Percentiles rank a stretch among this genome's conserved stretches.
These are phyloP conservation scores for Ceratobasidium papillatum DNA, from an alignment of 1,284 basidiomycete species.

Conservation along the genomic window DNA sequence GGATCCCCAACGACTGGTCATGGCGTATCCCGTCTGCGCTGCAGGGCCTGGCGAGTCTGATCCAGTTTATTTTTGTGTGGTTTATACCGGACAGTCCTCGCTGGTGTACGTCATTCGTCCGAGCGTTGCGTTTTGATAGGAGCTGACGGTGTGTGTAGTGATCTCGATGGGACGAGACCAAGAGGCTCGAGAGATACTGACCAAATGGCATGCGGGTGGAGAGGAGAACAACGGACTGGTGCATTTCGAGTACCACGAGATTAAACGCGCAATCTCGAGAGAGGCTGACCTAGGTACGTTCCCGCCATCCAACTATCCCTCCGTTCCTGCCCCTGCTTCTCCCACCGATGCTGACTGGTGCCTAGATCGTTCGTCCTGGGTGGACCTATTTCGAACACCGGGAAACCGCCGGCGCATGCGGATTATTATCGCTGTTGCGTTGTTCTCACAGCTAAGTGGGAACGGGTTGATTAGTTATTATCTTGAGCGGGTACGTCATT, in stretches of 20 bases:
- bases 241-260: constrained; percentile 54
- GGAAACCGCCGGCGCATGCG: constrained; percentile 51
- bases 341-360: not conserved
- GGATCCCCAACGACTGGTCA: constrained; percentile 49
- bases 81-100: constrained; percentile 53
- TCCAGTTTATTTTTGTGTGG: constrained; percentile 50
- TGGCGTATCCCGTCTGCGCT: constrained; percentile 54
- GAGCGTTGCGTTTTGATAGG: constrained; percentile 52
- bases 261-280: constrained; percentile 52
- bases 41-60: constrained; percentile 50
- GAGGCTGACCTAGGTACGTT: constrained; percentile 48
- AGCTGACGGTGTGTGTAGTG: constrained; percentile 57
- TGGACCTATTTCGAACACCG: constrained; percentile 49
- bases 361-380: constrained; percentile 42
- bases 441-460: constrained; percentile 51
- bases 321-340: not conserved
- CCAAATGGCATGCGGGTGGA: constrained; percentile 45
- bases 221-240: constrained; percentile 52
- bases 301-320: not conserved
- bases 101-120: constrained; percentile 59
- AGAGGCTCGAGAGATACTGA: constrained; percentile 44
- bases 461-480: constrained; percentile 61
- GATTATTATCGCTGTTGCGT: constrained; percentile 57
- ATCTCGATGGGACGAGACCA: constrained; percentile 44
- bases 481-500: constrained; percentile 50